Base-by-base conservation (phyloP, 2,329 filamentous ascomycete genomes). In the Aurifilum marmelostoma region DNA sequence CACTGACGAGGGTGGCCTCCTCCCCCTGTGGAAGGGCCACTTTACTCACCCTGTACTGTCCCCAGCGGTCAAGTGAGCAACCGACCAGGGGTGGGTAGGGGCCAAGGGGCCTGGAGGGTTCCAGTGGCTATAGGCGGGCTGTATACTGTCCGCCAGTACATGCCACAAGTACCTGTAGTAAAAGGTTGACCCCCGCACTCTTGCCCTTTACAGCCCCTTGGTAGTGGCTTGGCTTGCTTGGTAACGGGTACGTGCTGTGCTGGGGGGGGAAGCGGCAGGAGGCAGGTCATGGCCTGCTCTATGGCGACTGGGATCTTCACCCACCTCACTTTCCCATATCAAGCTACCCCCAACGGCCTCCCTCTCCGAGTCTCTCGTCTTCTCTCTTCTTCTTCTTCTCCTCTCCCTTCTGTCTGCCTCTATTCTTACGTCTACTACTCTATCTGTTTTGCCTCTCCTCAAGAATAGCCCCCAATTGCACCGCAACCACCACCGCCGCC, bases 301-400 rank as follows among this genome's bases (percentile, higher is more conserved):
- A n/a, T 47, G 24, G 52, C 32, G 50, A 54, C 50, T 54, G 50
- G 50, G 50, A 54, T 24, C 50, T n/a, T 54, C 50, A 54, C 50
- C 58, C 50, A 54, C 50, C 58, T 39, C 21, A 24, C 58, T 29
- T 60, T 37, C 58, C 59, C 59, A 62, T 62, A 62, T 43, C 34
- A 43, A 62, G 59, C 59, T 41, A 37, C 59, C 29, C 59, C 59
- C 59, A 41, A 41, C 37, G 12, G 24, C 27, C 52, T 29, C 39
- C 59, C 34, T 61, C 34, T 24, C 39, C n/a, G 12, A 24, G 14
- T 21, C 16, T 21, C 56, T 59, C 24, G 18, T 16, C 9, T 37
- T 39, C 58, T 21, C 9, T 34, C 18, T 59, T 11, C 6, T 21
- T 37, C 56, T 7, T 29, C 7, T 14, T 11, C 24, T 29, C 21